These are phyloP conservation scores for Alternaria novae-zelandiae DNA, from an alignment of 2,329 filamentous ascomycete species.

Conservation along the genomic window DNA sequence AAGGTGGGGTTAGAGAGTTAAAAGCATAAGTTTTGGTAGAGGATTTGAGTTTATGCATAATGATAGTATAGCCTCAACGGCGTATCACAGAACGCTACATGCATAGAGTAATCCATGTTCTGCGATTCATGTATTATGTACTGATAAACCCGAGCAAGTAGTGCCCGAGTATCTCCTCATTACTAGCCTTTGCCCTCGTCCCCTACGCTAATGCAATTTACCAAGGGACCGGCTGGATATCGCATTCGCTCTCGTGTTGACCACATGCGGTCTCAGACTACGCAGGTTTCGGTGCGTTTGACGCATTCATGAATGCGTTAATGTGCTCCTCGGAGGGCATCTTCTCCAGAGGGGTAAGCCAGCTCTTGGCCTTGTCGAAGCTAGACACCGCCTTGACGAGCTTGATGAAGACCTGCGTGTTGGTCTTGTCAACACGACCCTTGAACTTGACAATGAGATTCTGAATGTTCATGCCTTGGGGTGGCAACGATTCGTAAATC, in stretches of 20 bases:
- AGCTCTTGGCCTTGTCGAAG: slow-evolving; percentile 38
- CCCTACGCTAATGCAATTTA: not conserved
- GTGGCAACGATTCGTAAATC: slow-evolving; percentile 53
- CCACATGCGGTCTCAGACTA: not conserved
- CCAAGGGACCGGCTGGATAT: not conserved
- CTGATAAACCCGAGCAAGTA: not conserved
- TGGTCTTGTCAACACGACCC: slow-evolving; percentile 46
- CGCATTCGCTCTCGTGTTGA: not conserved
- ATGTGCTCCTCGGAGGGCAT: slow-evolving; percentile 42
- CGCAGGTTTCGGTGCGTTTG: slow-evolving; percentile 16
- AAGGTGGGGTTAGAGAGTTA: slow-evolving; percentile 15
- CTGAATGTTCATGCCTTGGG: slow-evolving; percentile 52
- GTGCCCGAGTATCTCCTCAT: not conserved
- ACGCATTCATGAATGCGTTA: slow-evolving; percentile 22
- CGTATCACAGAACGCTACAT: not conserved
- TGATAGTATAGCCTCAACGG: not conserved
- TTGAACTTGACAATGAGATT: slow-evolving; percentile 52
- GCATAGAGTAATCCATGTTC: not conserved
- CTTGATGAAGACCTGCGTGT: slow-evolving; percentile 50
- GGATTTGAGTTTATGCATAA: not conserved
- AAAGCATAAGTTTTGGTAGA: slow-evolving; percentile 12
- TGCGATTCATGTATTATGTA: not conserved
- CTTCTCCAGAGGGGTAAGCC: slow-evolving; percentile 38
- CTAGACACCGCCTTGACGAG: slow-evolving; percentile 50
- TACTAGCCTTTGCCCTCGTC: not conserved